A percentile compares a stretch with the other conserved stretches of the same genome.
Conservation (phyloP, 2,329 filamentous ascomycete genomes). For the Pseudogymnoascus sp. region DNA sequence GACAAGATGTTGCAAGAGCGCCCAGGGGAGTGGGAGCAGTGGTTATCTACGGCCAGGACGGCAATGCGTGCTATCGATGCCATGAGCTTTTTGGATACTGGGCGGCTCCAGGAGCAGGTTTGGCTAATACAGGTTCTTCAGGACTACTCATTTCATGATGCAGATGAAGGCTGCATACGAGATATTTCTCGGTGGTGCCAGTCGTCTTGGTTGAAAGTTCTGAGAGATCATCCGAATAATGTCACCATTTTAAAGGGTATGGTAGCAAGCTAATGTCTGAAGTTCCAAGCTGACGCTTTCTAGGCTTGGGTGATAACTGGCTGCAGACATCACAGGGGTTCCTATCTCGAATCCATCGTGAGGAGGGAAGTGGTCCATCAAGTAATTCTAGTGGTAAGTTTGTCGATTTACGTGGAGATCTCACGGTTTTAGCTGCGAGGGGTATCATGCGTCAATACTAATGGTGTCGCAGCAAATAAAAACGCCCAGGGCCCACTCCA, state of each 20-base stretch:
- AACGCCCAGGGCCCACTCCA: constrained; percentile 32
- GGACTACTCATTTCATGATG: constrained; percentile 40
- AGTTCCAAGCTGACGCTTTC: constrained; percentile 6
- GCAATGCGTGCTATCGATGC: constrained; percentile 32
- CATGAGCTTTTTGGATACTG: constrained; percentile 30
- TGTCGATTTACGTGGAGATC: background rate
- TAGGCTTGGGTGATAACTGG: constrained; percentile 44
- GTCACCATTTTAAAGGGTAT: constrained; percentile 35
- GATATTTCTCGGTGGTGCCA: constrained; percentile 44
- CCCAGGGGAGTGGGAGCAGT: constrained; percentile 24
- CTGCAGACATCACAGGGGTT: constrained; percentile 41
- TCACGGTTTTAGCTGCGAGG: background rate
- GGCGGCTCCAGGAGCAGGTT: constrained; percentile 31
- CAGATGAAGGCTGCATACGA: constrained; percentile 35
- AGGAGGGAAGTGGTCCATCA: constrained; percentile 31
- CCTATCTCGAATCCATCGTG: constrained; percentile 38
- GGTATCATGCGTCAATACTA: background rate
- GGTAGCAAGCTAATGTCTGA: constrained; percentile 15
- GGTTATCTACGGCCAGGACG: constrained; percentile 32
- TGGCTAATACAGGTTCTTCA: constrained; percentile 39
- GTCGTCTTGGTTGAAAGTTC: constrained; percentile 36
- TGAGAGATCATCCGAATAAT: constrained; percentile 37
- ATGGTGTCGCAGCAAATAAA: background rate
- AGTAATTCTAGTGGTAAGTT: constrained; percentile 20
- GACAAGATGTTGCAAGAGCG: constrained; percentile 16